A percentile compares a stretch with the other conserved stretches of the same genome.
Evolutionary conservation across 257 asterid genomes (phyloP).

Genomic region (Solanum lycopersicoides): DNA sequence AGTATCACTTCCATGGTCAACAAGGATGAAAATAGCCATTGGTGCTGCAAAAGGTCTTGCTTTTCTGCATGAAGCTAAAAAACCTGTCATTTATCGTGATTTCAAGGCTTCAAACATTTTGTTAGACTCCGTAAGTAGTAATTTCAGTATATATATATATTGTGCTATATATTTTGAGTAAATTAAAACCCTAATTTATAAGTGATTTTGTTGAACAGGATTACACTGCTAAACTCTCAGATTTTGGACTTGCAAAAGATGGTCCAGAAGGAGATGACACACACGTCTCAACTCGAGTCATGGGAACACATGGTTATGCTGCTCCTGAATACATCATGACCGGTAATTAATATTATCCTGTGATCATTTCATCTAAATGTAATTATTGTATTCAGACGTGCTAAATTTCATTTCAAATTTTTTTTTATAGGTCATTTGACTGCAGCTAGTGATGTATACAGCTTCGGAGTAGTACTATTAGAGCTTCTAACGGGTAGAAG

Average conservation of each 20-base stretch:
- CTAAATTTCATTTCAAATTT: not conserved
- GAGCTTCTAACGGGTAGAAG: slow-evolving; percentile 77
- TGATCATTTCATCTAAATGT: not conserved
- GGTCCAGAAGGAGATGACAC: slow-evolving; percentile 95
- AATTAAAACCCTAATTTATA: not conserved
- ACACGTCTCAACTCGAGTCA: slow-evolving; percentile 84
- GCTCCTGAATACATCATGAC: slow-evolving; percentile 92
- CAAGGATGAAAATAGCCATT: slow-evolving; percentile 75
- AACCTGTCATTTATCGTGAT: slow-evolving; percentile 83
- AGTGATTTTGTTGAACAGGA: slow-evolving; percentile 29
- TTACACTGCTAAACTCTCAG: slow-evolving; percentile 74
- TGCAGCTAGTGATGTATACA: slow-evolving; percentile 83
- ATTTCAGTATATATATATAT: not conserved
- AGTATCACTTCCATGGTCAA: slow-evolving; percentile 79
- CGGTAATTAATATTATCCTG: slow-evolving; percentile 18
- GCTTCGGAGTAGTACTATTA: slow-evolving; percentile 71
- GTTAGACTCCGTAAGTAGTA: slow-evolving; percentile 55
- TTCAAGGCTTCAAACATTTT: slow-evolving; percentile 82
- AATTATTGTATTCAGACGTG: not conserved
- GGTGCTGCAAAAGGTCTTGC: slow-evolving; percentile 95
- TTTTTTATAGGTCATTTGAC: slow-evolving; percentile 58
- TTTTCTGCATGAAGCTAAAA: slow-evolving; percentile 85
- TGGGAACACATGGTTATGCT: slow-evolving; percentile 94
- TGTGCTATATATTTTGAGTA: too few species aligned
- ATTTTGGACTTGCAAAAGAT: slow-evolving; percentile 83